These are phyloP conservation scores for Podospora pseudocomata DNA, from an alignment of 495 filamentous ascomycete genomes.

Conservation along the genomic window DNA sequence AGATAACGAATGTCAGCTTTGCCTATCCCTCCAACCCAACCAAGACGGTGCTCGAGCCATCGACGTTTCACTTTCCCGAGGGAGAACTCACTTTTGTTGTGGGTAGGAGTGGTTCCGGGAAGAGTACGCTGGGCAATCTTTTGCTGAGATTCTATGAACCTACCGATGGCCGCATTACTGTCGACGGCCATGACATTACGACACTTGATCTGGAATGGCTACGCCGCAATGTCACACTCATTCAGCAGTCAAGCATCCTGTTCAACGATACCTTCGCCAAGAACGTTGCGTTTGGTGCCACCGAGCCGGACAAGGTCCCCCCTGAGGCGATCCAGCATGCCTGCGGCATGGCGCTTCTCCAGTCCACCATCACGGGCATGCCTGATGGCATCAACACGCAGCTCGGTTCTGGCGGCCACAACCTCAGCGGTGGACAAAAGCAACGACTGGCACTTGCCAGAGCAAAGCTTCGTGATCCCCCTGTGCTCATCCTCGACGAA, in stretches of 20 bases:
- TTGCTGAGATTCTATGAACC: slow-evolving; percentile 74
- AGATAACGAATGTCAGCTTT: slow-evolving; percentile 74
- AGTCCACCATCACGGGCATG: slow-evolving; percentile 65
- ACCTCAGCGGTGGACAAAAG: slow-evolving; percentile 81
- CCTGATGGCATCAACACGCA: slow-evolving; percentile 71
- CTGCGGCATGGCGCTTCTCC: slow-evolving; percentile 63
- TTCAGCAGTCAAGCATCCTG: slow-evolving; percentile 77
- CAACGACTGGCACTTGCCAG: slow-evolving; percentile 73
- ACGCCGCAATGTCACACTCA: slow-evolving; percentile 70
- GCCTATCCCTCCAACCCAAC: slow-evolving; percentile 73
- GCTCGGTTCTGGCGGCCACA: slow-evolving; percentile 65
- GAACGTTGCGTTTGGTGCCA: slow-evolving; percentile 76
- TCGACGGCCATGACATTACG: slow-evolving; percentile 65
- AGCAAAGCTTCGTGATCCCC: slow-evolving; percentile 71
- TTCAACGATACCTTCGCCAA: slow-evolving; percentile 79
- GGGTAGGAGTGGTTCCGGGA: slow-evolving; percentile 86
- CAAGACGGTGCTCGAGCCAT: slow-evolving; percentile 54
- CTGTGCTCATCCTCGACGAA: slow-evolving; percentile 86
- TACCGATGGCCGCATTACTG: slow-evolving; percentile 57
- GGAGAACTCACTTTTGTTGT: slow-evolving; percentile 78
- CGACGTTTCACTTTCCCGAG: slow-evolving; percentile 63
- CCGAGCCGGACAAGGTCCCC: slow-evolving; percentile 46
- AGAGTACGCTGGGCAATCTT: slow-evolving; percentile 82
- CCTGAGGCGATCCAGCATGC: slow-evolving; percentile 55
- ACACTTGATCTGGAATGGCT: slow-evolving; percentile 68